These are phyloP conservation scores for Aureobasidium sp. DNA, from an alignment of 2,329 filamentous ascomycete species.

Conservation along the genomic window DNA sequence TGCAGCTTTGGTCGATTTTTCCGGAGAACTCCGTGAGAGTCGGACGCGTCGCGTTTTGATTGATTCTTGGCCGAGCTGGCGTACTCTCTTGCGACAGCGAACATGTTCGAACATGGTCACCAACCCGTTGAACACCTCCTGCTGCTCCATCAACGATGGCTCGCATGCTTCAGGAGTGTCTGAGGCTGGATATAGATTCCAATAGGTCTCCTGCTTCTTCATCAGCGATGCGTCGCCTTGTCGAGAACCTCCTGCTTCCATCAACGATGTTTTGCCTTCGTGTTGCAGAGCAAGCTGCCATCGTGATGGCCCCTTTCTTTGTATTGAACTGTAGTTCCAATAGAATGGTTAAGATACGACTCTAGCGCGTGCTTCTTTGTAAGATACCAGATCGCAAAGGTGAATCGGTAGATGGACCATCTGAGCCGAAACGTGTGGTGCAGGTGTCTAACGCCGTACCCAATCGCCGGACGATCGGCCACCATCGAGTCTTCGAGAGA, in stretches of 20 bases:
- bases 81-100: not conserved
- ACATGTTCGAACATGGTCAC: not conserved
- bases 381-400: conserved; percentile 3
- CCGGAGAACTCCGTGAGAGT: not conserved
- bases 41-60: conserved; percentile 3
- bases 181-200: not conserved
- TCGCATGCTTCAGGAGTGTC: not conserved
- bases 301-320: not conserved
- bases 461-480: conserved; percentile 1
- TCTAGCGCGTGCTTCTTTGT: not conserved
- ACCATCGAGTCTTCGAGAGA: not conserved
- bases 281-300: not conserved
- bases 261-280: conserved; percentile 4
- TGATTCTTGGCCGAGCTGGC: not conserved
- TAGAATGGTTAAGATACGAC: not conserved
- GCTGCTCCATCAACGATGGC: not conserved
- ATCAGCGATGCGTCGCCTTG: not conserved
- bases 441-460: not conserved
- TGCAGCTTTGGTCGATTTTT: conserved; percentile 4
- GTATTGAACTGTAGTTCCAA: not conserved
- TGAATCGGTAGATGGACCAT: conserved; percentile 3
- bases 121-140: not conserved
- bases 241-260: not conserved
- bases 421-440: conserved; percentile 6
- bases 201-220: not conserved